Evolutionary conservation across 495 filamentous ascomycete genomes (phyloP).

Genomic region (Tetracladium marchalianum): DNA sequence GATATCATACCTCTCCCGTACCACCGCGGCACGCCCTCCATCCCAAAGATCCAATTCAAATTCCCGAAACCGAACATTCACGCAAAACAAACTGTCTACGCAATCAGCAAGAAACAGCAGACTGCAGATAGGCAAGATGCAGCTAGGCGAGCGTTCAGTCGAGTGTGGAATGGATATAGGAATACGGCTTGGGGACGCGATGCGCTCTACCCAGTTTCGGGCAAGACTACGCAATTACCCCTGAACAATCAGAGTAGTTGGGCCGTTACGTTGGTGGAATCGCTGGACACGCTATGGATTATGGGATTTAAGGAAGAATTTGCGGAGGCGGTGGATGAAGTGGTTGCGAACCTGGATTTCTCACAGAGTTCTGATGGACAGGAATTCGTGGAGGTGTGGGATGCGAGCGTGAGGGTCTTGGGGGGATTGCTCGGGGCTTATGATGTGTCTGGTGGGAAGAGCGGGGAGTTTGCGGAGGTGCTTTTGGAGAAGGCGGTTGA

Average conservation of each 20-base stretch:
- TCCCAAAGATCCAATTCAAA: constrained; percentile 2
- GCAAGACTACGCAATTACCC: constrained; percentile 6
- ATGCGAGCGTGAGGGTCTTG: constrained; percentile 76
- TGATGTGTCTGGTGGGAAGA: constrained; percentile 41
- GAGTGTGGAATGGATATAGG: constrained; percentile 76
- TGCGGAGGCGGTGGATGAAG: constrained; percentile 59
- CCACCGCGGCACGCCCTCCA: neutral
- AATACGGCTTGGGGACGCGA: constrained; percentile 72
- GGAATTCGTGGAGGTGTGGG: constrained; percentile 60
- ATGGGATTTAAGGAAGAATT: constrained; percentile 86
- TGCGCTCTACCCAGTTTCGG: constrained; percentile 62
- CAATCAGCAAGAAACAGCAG: too few species aligned
- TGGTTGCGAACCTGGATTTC: constrained; percentile 76
- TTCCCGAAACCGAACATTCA: neutral
- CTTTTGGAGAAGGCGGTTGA: constrained; percentile 79
- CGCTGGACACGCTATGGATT: constrained; percentile 83
- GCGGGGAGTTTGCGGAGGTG: constrained; percentile 53
- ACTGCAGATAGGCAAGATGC: constrained; percentile 36
- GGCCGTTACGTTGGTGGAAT: constrained; percentile 89
- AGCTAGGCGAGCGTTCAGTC: constrained; percentile 65
- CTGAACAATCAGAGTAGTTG: constrained; percentile 64
- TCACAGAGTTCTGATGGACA: constrained; percentile 47
- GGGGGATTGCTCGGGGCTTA: constrained; percentile 76
- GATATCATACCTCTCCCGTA: neutral
- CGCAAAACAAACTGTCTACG: neutral